Evolutionary conservation across 768 basidiomycete species (phyloP), one percentile per base, ranked within the genome.

Genomic region (Xerocomellus dryophilus): DNA sequence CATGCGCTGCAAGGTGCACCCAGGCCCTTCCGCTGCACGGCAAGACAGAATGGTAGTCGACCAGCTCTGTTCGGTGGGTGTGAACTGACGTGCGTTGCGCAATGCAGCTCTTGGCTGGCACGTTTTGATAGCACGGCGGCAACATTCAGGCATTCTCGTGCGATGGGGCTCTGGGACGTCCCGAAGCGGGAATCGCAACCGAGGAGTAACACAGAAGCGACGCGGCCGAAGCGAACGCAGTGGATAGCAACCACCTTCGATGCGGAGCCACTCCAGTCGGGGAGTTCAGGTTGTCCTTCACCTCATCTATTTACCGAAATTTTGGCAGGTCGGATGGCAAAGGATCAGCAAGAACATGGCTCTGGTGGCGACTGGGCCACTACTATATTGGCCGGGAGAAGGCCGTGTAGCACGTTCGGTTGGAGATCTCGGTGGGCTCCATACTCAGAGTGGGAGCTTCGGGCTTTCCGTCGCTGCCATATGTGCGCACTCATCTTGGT

Each of bases 171-270:
- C 44, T 44, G 23, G 47, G 36, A 44, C 32, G 32, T 12, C 41
- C 42, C 17, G 45, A 50, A 56, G 45, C 12, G 53, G 58, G 34
- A 44, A 43, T 51, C 43, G 42, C 50, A 29, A 44, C 25, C 18
- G 20, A 20, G 21, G 50, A 60, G 39, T 12, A 44, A 46, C 34
- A 18, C 21, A 44, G 56, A 60, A 62, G 59, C 20, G 43, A 53
- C 50, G 23, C 23, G 4, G 58, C 53, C 61, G 61, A 64, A 60
- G 53, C 25, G 35, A 44, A 46, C 48, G 38, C 51, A 14, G 20
- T 54, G 52, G 61, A 20, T 63, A 21, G 61, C 53, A 61, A 62
- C 60, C 46, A 49, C 2, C 42, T 50, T 54, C 56, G 60, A 61
- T 59, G 61, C 41, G 56, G 61, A 59, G 60, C 50, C 29, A 51